Conservation (phyloP, 2,329 filamentous ascomycete species). For the Neoscytalidium dimidiatum region DNA sequence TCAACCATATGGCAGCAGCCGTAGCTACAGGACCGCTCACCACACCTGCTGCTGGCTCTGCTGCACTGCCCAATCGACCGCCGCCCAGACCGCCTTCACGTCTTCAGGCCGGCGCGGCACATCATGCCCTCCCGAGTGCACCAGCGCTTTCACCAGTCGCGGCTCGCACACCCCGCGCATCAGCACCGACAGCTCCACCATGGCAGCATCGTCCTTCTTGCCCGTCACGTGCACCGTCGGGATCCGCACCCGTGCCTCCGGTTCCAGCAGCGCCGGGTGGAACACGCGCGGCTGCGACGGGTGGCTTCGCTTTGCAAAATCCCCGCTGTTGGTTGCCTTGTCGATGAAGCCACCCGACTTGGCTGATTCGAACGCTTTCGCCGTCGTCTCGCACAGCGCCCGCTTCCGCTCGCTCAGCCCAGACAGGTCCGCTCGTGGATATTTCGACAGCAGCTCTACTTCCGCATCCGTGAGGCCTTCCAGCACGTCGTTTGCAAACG, state of each 20-base stretch:
- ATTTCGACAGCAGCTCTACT: no score
- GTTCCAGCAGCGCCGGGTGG: slow-evolving; percentile 16
- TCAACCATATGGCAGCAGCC: no score
- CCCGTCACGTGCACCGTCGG: slow-evolving; percentile 25
- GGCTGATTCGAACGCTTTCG: no score
- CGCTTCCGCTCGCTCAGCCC: no score
- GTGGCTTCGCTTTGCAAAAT: no score
- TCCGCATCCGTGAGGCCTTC: no score
- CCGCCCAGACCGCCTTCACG: slow-evolving; percentile 12
- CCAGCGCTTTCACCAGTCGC: slow-evolving; percentile 1
- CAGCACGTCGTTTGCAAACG: neutral
- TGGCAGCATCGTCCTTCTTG: slow-evolving; percentile 20
- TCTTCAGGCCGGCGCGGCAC: slow-evolving; percentile 9
- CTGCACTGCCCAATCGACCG: slow-evolving; percentile 20
- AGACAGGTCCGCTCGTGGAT: no score
- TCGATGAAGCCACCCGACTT: no score
- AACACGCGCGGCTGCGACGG: slow-evolving; percentile 19
- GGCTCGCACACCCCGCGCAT: slow-evolving; percentile 19
- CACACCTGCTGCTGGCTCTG: no score
- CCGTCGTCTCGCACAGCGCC: no score
- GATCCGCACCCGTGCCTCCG: slow-evolving; percentile 19
- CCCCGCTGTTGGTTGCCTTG: no score
- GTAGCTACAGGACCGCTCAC: no score
- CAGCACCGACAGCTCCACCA: slow-evolving; percentile 18
- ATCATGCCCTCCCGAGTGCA: slow-evolving; percentile 13